Evolutionary conservation across 2,329 filamentous ascomycete species (phyloP).

Genomic region (Aspergillus bombycis): DNA sequence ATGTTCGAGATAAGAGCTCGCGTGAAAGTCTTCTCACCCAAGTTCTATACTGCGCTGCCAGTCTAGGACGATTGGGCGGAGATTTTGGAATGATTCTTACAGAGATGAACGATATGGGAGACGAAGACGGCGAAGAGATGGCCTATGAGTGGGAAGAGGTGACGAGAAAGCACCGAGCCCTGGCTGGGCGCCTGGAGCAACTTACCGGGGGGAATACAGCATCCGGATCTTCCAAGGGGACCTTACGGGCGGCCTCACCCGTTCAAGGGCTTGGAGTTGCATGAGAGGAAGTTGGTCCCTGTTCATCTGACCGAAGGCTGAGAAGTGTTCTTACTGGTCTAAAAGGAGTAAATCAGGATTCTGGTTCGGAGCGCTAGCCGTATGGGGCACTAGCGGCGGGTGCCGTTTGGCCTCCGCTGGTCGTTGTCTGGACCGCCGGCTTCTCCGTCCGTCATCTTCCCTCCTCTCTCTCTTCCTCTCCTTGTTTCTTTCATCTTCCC

Average conservation of each 20-base stretch:
- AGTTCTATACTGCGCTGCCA: constrained; percentile 89
- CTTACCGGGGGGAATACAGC: constrained; percentile 35
- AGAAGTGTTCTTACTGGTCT: constrained; percentile 2
- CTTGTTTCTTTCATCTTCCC: constrained; percentile 3
- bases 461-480: constrained; percentile 5
- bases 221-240: constrained; percentile 3
- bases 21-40: constrained; percentile 89
- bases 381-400: constrained; percentile 20
- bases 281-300: neutral
- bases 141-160: constrained; percentile 77
- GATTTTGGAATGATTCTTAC: constrained; percentile 92
- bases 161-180: constrained; percentile 81
- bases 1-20: constrained; percentile 75
- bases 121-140: constrained; percentile 51
- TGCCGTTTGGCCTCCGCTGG: constrained; percentile 17
- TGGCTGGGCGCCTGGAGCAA: constrained; percentile 68
- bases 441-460: constrained; percentile 15
- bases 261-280: constrained; percentile 1
- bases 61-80: constrained; percentile 83
- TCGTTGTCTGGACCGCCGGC: constrained; percentile 22
- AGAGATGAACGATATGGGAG: constrained; percentile 47
- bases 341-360: constrained; percentile 12
- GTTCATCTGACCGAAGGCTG: neutral
- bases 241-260: neutral
- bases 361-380: constrained; percentile 16